These are phyloP conservation scores for Herpetomonas muscarum DNA, from an alignment of 208 protist species.

Conservation along the genomic window DNA sequence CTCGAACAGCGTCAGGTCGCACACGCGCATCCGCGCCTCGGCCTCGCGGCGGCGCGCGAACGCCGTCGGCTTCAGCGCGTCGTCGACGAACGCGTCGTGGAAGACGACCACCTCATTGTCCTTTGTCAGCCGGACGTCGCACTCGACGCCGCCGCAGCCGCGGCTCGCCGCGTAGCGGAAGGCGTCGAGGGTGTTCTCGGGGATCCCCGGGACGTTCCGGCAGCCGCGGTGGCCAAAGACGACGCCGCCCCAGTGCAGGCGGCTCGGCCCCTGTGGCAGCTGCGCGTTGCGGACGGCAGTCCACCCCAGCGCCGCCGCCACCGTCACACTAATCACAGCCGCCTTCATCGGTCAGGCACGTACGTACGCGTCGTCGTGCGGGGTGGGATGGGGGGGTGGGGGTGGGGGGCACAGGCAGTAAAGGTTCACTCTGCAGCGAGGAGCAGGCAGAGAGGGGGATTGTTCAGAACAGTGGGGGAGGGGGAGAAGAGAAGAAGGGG, in stretches of 20 bases:
- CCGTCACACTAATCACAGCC: conserved; percentile 14
- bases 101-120: conserved; percentile 83
- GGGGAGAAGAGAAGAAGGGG: conserved; percentile 1
- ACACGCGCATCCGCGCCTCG: conserved; percentile 32
- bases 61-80: conserved; percentile 22
- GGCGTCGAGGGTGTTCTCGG: conserved; percentile 86
- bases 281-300: conserved; percentile 60
- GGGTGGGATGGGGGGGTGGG: conserved; percentile 8
- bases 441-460: neutral
- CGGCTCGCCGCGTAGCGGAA: conserved; percentile 78
- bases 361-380: no score
- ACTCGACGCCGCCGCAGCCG: conserved; percentile 70
- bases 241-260: conserved; percentile 62
- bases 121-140: conserved; percentile 83
- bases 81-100: conserved; percentile 62
- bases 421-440: no score
- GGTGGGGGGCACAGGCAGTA: neutral
- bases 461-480: neutral
- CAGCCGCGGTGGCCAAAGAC: conserved; percentile 91
- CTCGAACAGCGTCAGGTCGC: conserved; percentile 71
- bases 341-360: no score
- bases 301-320: conserved; percentile 54
- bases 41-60: neutral
- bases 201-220: conserved; percentile 54
- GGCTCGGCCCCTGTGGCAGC: conserved; percentile 68